Conservation (phyloP, 768 basidiomycete species). For the Leccinum arenicola region DNA sequence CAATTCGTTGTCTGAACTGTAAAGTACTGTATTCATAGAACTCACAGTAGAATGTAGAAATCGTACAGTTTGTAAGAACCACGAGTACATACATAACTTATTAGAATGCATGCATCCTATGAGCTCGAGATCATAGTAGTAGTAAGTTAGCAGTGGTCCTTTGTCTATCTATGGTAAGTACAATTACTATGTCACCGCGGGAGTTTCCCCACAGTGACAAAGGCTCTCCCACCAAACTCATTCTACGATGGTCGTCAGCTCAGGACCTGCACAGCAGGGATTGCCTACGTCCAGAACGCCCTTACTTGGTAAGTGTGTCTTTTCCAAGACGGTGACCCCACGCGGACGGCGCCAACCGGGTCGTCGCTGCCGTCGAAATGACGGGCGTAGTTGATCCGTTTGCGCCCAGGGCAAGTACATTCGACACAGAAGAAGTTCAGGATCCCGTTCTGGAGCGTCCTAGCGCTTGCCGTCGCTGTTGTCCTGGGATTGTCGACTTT, state of each 20-base stretch:
- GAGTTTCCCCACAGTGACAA: slow-evolving; percentile 4
- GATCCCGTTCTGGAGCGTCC: slow-evolving; percentile 3
- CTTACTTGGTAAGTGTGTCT: slow-evolving; percentile 16
- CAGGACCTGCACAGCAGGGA: neutral
- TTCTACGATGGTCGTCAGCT: slow-evolving; percentile 9
- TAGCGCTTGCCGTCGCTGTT: slow-evolving; percentile 19
- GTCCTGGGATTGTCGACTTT: slow-evolving; percentile 17
- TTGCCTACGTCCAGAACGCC: slow-evolving; percentile 15
- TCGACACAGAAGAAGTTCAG: slow-evolving; percentile 4
- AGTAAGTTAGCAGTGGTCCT: too few species aligned
- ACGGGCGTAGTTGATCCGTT: neutral
- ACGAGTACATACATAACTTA: too few species aligned
- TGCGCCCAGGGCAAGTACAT: neutral
- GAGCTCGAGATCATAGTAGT: too few species aligned
- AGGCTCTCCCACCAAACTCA: neutral
- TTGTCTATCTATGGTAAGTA: neutral
- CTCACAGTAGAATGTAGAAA: too few species aligned
- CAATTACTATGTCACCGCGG: too few species aligned
- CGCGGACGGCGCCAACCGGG: neutral
- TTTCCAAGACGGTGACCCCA: neutral
- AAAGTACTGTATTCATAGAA: too few species aligned
- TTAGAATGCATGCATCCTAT: too few species aligned
- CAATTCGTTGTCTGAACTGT: too few species aligned
- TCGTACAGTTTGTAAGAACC: too few species aligned
- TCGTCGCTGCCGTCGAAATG: neutral